These are phyloP conservation scores for Brettanomyces bruxellensis DNA, from an alignment of 805 yeast species.

Conservation along the genomic window DNA sequence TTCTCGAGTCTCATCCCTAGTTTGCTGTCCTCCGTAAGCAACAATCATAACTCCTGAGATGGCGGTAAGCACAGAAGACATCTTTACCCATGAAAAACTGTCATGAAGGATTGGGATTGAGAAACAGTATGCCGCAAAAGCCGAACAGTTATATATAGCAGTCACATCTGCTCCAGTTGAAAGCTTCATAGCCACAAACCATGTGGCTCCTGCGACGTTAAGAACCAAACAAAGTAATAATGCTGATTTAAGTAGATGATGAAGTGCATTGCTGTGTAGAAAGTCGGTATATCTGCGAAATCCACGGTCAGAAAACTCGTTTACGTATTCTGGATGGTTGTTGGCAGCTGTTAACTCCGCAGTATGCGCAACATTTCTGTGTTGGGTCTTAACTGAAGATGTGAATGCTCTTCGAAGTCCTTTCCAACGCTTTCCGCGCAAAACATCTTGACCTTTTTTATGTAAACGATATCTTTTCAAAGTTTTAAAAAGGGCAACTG, in stretches of 20 bases:
- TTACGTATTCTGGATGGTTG: constrained; percentile 20
- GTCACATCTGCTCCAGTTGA: constrained; percentile 82
- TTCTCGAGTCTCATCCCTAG: constrained; percentile 11
- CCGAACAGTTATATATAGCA: constrained; percentile 85
- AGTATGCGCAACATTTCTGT: constrained; percentile 31
- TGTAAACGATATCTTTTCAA: constrained; percentile 17
- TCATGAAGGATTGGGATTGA: constrained; percentile 71
- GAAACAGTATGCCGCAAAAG: constrained; percentile 80
- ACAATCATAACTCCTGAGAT: constrained; percentile 69
- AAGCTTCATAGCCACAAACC: constrained; percentile 78
- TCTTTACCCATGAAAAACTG: constrained; percentile 51
- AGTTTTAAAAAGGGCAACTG: constrained; percentile 40
- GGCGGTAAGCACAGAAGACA: constrained; percentile 61
- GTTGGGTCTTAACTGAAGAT: constrained; percentile 34
- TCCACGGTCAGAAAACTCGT: constrained; percentile 21
- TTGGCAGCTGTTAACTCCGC: constrained; percentile 24
- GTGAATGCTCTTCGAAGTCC: constrained; percentile 24
- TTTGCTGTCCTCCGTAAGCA: constrained; percentile 48
- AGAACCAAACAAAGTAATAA: constrained; percentile 45
- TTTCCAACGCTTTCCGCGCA: constrained; percentile 21
- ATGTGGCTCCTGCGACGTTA: constrained; percentile 69
- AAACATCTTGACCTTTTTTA: constrained; percentile 12
- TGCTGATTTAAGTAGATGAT: constrained; percentile 36
- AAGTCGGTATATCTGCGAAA: constrained; percentile 26
- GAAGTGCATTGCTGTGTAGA: constrained; percentile 35